Conservation (phyloP, 345 rosid genomes). For the Eucalyptus curtisii region DNA sequence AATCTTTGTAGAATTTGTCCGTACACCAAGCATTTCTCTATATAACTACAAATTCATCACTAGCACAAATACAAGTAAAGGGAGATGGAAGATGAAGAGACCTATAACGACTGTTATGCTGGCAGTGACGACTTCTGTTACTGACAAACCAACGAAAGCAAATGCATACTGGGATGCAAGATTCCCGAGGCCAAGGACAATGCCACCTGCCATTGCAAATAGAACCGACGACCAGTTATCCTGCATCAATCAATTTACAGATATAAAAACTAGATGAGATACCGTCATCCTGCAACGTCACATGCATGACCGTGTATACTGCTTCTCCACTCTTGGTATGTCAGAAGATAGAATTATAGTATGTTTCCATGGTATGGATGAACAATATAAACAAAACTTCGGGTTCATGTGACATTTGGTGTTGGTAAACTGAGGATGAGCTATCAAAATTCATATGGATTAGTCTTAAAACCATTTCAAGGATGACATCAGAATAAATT, state of each 20-base stretch:
- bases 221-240: conserved; percentile 64
- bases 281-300: background rate
- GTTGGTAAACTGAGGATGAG: background rate
- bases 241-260: conserved; percentile 7
- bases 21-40: background rate
- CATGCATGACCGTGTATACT: background rate
- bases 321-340: background rate
- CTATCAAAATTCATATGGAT: background rate
- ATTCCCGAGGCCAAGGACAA: conserved; percentile 68
- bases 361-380: background rate
- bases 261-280: background rate
- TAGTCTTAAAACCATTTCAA: background rate
- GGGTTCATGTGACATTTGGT: background rate
- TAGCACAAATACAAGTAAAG: background rate
- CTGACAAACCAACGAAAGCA: conserved; percentile 79
- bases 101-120: conserved; percentile 82
- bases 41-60: background rate
- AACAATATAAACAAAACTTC: background rate
- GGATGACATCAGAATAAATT: background rate
- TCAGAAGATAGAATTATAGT: background rate
- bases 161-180: conserved; percentile 64
- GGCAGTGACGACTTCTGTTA: conserved; percentile 62
- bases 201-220: conserved; percentile 77
- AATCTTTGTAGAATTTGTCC: background rate
- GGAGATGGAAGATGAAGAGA: background rate